These are phyloP conservation scores for Xylariomycetidae sp. DNA, from an alignment of 2,329 filamentous ascomycete genomes.

Conservation along the genomic window DNA sequence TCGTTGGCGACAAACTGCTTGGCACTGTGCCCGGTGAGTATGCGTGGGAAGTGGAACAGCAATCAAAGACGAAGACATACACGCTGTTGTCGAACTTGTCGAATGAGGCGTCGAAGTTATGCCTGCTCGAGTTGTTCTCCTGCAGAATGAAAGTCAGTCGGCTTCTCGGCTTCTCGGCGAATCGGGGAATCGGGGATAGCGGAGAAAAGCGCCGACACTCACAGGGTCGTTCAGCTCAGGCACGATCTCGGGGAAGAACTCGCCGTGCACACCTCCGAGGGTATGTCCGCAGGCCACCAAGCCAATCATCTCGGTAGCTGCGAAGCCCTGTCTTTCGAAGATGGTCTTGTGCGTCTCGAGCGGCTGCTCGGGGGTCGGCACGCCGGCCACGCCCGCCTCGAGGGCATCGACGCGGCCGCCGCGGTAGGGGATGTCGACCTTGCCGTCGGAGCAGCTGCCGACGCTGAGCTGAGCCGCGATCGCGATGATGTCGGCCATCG, in stretches of 20 bases:
- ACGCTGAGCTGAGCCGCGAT: slow-evolving; percentile 14
- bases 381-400: slow-evolving; percentile 24
- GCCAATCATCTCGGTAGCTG: slow-evolving; percentile 28
- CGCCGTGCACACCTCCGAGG: slow-evolving; percentile 37
- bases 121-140: slow-evolving; percentile 17
- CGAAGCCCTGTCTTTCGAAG: slow-evolving; percentile 28
- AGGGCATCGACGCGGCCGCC: slow-evolving; percentile 26
- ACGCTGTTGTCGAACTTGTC: slow-evolving; percentile 38
- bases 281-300: slow-evolving; percentile 31
- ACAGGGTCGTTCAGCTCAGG: slow-evolving; percentile 22
- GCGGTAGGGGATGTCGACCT: slow-evolving; percentile 20
- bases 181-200: slow-evolving; percentile 18
- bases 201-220: no score
- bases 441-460: not conserved
- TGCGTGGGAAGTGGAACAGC: no score
- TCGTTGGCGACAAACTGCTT: slow-evolving; percentile 26
- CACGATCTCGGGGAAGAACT: slow-evolving; percentile 35
- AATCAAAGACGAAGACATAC: slow-evolving; percentile 36
- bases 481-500: slow-evolving; percentile 27
- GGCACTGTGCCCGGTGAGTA: no score
- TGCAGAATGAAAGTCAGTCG: no score
- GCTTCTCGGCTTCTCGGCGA: slow-evolving; percentile 24
- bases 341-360: slow-evolving; percentile 18
- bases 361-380: slow-evolving; percentile 26
- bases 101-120: no score